These are phyloP conservation scores for Polymyxa betae DNA, from an alignment of 208 protist genomes.

Conservation along the genomic window DNA sequence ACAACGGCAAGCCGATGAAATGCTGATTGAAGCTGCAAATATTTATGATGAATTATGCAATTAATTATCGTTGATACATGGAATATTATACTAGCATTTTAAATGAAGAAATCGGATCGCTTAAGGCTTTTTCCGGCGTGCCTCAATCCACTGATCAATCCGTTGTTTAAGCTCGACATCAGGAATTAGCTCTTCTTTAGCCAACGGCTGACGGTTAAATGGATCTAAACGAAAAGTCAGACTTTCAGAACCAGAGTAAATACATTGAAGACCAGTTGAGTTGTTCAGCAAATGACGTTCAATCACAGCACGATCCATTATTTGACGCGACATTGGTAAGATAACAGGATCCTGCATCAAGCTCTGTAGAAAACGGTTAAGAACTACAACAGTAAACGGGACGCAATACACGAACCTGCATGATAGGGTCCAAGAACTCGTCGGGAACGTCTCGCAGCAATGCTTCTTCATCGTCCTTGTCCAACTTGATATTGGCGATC, in stretches of 20 bases:
- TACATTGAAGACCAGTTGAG: background rate
- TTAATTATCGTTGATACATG: too few relatives aligned
- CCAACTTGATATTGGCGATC: background rate
- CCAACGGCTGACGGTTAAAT: slow-evolving; percentile 28
- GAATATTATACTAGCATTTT: too few relatives aligned
- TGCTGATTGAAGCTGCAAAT: too few relatives aligned
- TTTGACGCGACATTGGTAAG: slow-evolving; percentile 24
- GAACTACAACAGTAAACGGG: background rate
- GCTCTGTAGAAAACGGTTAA: background rate
- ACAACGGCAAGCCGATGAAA: background rate
- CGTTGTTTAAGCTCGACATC: slow-evolving; percentile 28
- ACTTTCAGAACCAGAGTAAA: background rate
- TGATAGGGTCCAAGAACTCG: slow-evolving; percentile 54
- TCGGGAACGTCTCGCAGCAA: background rate
- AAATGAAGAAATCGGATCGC: too few relatives aligned
- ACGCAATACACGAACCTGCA: background rate
- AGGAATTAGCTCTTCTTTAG: background rate
- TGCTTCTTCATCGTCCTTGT: background rate
- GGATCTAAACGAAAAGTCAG: slow-evolving; percentile 40
- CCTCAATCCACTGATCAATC: background rate
- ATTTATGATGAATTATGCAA: too few relatives aligned
- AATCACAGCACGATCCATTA: background rate
- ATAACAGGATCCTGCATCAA: slow-evolving; percentile 52
- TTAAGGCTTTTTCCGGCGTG: background rate
- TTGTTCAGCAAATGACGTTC: slow-evolving; percentile 48